A percentile compares a stretch with the other conserved stretches of the same genome.
phyloP scores from a whole-genome alignment of 345 rosid species.

The Rhodamnia argentea region DNA sequence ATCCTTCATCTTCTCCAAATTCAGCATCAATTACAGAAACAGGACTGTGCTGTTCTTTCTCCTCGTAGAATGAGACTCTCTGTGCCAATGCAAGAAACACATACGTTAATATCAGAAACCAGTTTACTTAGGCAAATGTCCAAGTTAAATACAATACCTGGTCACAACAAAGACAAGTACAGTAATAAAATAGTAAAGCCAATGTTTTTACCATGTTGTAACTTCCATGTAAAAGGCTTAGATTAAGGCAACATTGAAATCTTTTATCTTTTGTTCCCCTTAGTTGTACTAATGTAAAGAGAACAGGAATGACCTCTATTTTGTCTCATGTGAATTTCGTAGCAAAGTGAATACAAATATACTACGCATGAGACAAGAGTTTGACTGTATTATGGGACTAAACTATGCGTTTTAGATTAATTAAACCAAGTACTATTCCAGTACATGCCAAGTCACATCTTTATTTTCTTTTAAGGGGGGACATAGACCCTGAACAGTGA shows the following conservation, averaged over 20 bases:
- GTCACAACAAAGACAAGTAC: background rate
- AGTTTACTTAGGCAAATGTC: background rate
- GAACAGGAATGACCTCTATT: constrained; percentile 2
- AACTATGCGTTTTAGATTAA: background rate
- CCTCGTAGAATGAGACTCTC: constrained; percentile 25
- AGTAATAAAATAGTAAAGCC: background rate
- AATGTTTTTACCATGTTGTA: background rate
- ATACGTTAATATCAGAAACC: background rate
- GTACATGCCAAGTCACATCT: background rate
- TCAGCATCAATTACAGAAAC: constrained; percentile 35
- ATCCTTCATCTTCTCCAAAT: constrained; percentile 30
- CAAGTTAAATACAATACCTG: background rate
- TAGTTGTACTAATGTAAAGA: background rate
- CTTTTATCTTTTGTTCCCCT: background rate
- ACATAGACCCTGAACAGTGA: background rate
- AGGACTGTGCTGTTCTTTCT: constrained; percentile 36
- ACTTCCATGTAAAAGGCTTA: background rate
- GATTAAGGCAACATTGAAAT: constrained; percentile 2
- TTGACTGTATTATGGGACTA: background rate
- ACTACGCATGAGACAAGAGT: constrained; percentile 9
- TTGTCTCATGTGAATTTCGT: background rate
- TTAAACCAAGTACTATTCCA: background rate
- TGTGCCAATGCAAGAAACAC: constrained; percentile 10
- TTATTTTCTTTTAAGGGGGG: background rate
- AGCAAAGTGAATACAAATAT: background rate